Evolutionary conservation across 2,329 filamentous ascomycete species (phyloP), one percentile per base, ranked within the genome.

Genomic region (Colletotrichum navitas): DNA sequence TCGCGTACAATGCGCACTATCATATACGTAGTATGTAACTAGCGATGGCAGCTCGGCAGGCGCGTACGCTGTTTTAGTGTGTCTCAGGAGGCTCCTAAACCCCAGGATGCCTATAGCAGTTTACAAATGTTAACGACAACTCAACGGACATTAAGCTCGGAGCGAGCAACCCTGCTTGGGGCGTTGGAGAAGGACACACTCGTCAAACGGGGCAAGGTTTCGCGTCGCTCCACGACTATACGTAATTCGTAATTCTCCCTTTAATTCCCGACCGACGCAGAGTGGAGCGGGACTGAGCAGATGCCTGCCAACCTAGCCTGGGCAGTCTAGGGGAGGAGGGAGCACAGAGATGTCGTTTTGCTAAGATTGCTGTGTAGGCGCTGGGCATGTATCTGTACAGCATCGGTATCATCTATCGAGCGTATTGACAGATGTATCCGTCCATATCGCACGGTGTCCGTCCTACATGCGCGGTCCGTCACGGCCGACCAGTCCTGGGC

Each of bases 301-400:
- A 16, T 36, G 56, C 34, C 51, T 43, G 34, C 18, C 32, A 34
- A 14, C 47, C 24, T 36, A 29, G 26, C 32, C 29, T 62, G 43
- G 7, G 14, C 49, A 52, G 11, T 52, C 32, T 32, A 36, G 29
- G 29, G 14, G 59, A 32, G 14, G 59, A 32, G 29, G n/a, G 54
- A 24, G 21, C 14, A 12, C 7, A 16, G 24, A 32, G 29, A 24
- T 56, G 32, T 66, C 41, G 29, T 39, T 32, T 26, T 39, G 61
- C 65, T 63, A 68, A 60, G 29, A 68, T 52, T 60, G 65, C 65
- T 63, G 65, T 71, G 68, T 47, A 68, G 59, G 47, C 56, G 68
- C 49, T 51, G 58, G 52, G 51, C 56, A 41, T 8, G 51, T 61
- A 41, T 8, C 41, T 6, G 32, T 36, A 29, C 21, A 21, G 32